These are phyloP conservation scores for Postia placenta DNA, from an alignment of 768 basidiomycete genomes.

Conservation along the genomic window DNA sequence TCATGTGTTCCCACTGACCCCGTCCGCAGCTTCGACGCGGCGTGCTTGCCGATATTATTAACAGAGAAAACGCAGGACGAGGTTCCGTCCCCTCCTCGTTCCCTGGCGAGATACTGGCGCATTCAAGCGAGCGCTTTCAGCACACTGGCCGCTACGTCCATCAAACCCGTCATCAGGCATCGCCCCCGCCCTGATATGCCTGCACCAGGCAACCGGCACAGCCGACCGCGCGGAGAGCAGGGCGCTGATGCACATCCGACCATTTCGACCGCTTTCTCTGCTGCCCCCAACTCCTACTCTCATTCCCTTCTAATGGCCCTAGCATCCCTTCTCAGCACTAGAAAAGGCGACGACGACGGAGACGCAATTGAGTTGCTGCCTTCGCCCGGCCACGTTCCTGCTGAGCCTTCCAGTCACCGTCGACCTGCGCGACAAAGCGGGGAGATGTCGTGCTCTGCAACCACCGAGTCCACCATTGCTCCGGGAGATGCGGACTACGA, in stretches of 20 bases:
- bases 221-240: not conserved
- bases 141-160: not conserved
- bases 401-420: not conserved
- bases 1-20: not conserved
- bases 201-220: not conserved
- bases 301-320: conserved; percentile 3
- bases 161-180: not conserved
- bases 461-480: not conserved
- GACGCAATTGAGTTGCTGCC: conserved; percentile 4
- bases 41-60: not conserved
- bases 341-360: not conserved
- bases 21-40: not conserved
- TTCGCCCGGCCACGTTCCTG: not conserved
- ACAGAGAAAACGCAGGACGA: not conserved
- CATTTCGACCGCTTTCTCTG: not conserved
- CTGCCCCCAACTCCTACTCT: not conserved
- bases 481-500: conserved; percentile 19
- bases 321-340: not conserved
- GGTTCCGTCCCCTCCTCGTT: not conserved
- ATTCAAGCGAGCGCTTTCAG: not conserved
- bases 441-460: not conserved
- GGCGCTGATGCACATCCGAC: not conserved
- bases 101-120: not conserved
- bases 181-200: not conserved
- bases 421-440: not conserved